A percentile compares a stretch with the other conserved stretches of the same genome.
Conservation (phyloP, 768 basidiomycete genomes). For the Russula dissimulans region DNA sequence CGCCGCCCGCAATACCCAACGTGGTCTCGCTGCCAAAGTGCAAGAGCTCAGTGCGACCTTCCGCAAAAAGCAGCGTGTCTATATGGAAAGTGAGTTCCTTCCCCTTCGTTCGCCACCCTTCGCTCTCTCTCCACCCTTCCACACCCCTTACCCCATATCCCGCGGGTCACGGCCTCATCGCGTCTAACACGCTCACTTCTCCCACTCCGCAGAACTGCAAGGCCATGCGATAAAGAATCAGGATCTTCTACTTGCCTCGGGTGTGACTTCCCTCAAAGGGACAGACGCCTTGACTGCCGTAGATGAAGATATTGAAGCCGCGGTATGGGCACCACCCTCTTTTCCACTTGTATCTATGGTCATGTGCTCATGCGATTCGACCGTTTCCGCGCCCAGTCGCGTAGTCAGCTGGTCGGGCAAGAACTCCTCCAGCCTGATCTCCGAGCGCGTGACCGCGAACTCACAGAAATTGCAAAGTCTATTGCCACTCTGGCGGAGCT, state of each 20-base stretch:
- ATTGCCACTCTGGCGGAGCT: conserved; percentile 89
- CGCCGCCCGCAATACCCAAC: conserved; percentile 89
- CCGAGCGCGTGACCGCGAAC: conserved; percentile 51
- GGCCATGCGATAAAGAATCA: conserved; percentile 98
- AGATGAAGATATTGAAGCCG: conserved; percentile 86
- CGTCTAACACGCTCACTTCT: neutral
- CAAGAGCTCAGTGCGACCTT: conserved; percentile 89
- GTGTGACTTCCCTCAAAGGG: conserved; percentile 72
- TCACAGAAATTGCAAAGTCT: conserved; percentile 84
- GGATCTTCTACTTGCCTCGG: conserved; percentile 86
- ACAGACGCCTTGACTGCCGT: conserved; percentile 75
- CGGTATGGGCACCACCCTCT: conserved; percentile 35
- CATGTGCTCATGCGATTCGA: neutral
- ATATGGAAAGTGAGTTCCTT: conserved; percentile 84
- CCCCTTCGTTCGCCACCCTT: conserved; percentile 9
- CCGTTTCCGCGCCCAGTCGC: conserved; percentile 28
- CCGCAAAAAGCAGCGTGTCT: conserved; percentile 95
- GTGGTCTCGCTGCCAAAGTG: conserved; percentile 90
- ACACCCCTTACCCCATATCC: conserved; percentile 13
- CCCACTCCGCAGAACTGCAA: conserved; percentile 59
- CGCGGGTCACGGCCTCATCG: conserved; percentile 9
- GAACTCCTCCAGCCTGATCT: conserved; percentile 34
- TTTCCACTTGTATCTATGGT: neutral
- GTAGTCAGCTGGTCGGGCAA: conserved; percentile 24
- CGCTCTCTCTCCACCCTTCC: neutral